phyloP scores from a whole-genome alignment of 2,329 filamentous ascomycete genomes.

The Fusarium oxysporum region DNA sequence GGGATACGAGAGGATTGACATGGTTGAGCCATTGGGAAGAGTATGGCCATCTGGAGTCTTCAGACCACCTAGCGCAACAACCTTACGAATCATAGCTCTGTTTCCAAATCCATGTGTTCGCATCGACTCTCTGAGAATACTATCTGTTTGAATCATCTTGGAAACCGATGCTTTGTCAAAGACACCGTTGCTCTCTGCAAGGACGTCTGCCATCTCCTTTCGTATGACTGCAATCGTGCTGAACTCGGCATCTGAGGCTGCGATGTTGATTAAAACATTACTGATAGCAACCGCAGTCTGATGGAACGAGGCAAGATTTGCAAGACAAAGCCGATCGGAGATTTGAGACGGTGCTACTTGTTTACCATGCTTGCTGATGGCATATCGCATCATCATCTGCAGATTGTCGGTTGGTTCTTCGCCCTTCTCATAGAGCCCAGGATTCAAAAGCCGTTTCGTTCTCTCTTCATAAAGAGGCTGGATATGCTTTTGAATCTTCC shows the following conservation, averaged over 20 bases:
- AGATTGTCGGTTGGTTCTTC: conserved; percentile 25
- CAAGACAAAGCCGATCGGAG: conserved; percentile 32
- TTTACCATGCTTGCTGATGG: conserved; percentile 29
- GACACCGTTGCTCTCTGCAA: conserved; percentile 35
- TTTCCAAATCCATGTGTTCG: conserved; percentile 50
- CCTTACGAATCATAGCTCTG: conserved; percentile 46
- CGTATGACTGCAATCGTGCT: conserved; percentile 52
- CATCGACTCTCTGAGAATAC: conserved; percentile 57
- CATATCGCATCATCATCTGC: conserved; percentile 38
- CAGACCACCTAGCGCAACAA: conserved; percentile 43
- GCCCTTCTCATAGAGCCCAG: neutral
- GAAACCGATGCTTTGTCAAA: conserved; percentile 54
- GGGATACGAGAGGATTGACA: conserved; percentile 50
- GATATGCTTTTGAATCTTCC: conserved; percentile 30
- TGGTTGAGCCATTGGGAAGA: conserved; percentile 48
- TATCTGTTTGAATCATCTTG: conserved; percentile 55
- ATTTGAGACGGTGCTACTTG: conserved; percentile 45
- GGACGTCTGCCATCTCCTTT: conserved; percentile 50
- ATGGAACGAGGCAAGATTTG: conserved; percentile 54
- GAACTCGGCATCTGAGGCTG: conserved; percentile 51
- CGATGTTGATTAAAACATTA: conserved; percentile 54
- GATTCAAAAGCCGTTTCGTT: neutral
- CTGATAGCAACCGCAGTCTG: conserved; percentile 55
- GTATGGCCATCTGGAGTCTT: conserved; percentile 49
- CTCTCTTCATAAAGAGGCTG: conserved; percentile 10